Evolutionary conservation across 495 filamentous ascomycete species (phyloP), one percentile per base, ranked within the genome.

Genomic region (Penicillium macrosclerotiorum): DNA sequence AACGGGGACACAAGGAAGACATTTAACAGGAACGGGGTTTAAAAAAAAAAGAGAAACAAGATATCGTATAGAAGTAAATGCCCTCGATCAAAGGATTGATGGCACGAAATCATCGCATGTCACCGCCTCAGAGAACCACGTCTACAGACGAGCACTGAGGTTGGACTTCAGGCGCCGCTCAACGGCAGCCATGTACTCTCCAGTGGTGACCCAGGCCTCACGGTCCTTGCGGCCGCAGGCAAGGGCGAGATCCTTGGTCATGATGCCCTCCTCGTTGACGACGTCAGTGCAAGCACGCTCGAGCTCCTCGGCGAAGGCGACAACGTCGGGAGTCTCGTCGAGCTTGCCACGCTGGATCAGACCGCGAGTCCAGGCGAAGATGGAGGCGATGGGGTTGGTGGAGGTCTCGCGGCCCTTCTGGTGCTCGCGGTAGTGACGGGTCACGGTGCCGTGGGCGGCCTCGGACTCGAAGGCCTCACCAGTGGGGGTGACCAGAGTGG

Each of bases 281-380:
- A 90, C 88, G 60, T 97, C 90, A 36, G 94, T 73, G 66, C 92
- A 95, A n/a, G 93, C 93, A 64, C 86, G 75, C 81, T 98, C 93
- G 45, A 98, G 79, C 59, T 76, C 79, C 73, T 96, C 88, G 16
- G 92, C 93, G 60, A 95, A 98, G 5, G 84, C 73, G 16, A 94
- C 82, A 12, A 97, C 73, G 42, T 95, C 91, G 8, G 89, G 89
- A 42, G 89, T 96, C 11, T 78, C 73, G 71, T 98, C 93, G 40
- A 98, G 76, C 72, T 86, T 83, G 41, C 92, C 93, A 51, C 93
- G 84, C 75, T 96, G 90, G 38, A 88, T 73, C n/a, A 98, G 77
- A 49, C 93, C 93, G 33, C 93, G 85, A 37, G 93, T 97, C 93
- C 93, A 98, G 57, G 93, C 93, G 70, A 96, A 98, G 72, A 98